Evolutionary conservation across 2,329 filamentous ascomycete genomes (phyloP).

Genomic region (Mycosphaerella sp.): DNA sequence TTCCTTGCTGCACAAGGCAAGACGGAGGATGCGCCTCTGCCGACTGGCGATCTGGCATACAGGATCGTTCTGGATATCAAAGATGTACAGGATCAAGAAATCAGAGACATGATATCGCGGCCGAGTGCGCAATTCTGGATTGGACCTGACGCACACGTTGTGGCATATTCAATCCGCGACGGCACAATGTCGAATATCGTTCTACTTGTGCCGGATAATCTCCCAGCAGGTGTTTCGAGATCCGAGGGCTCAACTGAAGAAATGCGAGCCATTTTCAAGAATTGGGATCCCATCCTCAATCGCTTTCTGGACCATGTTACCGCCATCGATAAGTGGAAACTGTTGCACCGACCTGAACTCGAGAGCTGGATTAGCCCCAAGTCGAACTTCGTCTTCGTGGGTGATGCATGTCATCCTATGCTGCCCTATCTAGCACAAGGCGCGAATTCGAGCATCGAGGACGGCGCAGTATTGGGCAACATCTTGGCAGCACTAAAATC

Average conservation of each 20-base stretch:
- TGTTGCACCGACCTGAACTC: constrained; percentile 54
- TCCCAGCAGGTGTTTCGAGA: constrained; percentile 50
- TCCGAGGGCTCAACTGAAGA: constrained; percentile 52
- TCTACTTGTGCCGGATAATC: constrained; percentile 57
- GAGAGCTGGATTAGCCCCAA: constrained; percentile 50
- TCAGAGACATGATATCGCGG: constrained; percentile 49
- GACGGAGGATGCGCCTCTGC: constrained; percentile 43
- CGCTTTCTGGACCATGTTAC: constrained; percentile 48
- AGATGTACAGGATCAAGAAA: constrained; percentile 46
- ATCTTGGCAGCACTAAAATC: constrained; percentile 48
- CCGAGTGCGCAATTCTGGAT: constrained; percentile 57
- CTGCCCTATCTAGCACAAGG: constrained; percentile 51
- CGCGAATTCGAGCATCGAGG: constrained; percentile 62
- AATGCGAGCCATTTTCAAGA: constrained; percentile 54
- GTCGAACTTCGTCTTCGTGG: constrained; percentile 48
- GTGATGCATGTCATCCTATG: constrained; percentile 53
- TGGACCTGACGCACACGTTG: constrained; percentile 55
- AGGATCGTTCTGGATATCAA: constrained; percentile 52
- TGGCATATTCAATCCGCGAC: constrained; percentile 56
- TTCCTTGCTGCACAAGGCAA: constrained; percentile 40
- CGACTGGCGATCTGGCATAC: constrained; percentile 61
- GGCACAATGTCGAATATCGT: constrained; percentile 61
- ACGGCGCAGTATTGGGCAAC: constrained; percentile 59
- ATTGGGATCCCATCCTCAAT: constrained; percentile 58
- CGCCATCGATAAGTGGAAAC: constrained; percentile 61